Base-by-base conservation (phyloP, 257 asterid species). In the Striga asiatica region DNA sequence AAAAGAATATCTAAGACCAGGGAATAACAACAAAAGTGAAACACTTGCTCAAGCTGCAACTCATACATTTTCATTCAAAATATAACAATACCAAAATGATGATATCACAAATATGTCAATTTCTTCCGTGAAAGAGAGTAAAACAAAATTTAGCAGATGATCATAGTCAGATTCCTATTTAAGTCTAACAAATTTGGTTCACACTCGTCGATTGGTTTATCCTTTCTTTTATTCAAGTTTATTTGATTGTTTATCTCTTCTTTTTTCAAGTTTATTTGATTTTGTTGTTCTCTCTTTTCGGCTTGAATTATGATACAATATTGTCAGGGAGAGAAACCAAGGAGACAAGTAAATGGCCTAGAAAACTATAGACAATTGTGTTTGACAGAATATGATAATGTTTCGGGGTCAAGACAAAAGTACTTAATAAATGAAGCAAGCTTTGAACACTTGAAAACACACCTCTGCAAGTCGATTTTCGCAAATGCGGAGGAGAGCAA, bases 381-480 rank as follows among this genome's bases (percentile, higher is more conserved):
- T 27, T n/a, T 27, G 7, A 34, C 7, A 34, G 41, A 3, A 18
- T 41, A 17, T 47, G 41, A 23, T n/a, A 62, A 22, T 8, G n/a
- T n/a, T 39, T 21, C 37, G 18, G 35, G 22, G 31, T 18, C 24
- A 45, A 46, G 9, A 38, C 11, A 41, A 17, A 24, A 12, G 22
- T 11, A 43, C 34, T 37, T 41, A 52, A 10, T 25, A 31, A 54
- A 43, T 24, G 11, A 55, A 47, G 39, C 39, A 58, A 49, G 5
- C 19, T 41, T 38, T 27, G 3, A 53, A 38, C 62, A 57, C 43
- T 25, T 43, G 42, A 19, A 50, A 43, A 76, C 83, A 71, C 65
- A 91, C 99, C 99, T 92, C 97, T 10, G 95, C 93, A 67, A 92
- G 93, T 54, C 99, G 97, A 81, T 92, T 86, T 78, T 85, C 99